phyloP scores from a whole-genome alignment of 2,329 filamentous ascomycete genomes.

The Clarireedia paspali region DNA sequence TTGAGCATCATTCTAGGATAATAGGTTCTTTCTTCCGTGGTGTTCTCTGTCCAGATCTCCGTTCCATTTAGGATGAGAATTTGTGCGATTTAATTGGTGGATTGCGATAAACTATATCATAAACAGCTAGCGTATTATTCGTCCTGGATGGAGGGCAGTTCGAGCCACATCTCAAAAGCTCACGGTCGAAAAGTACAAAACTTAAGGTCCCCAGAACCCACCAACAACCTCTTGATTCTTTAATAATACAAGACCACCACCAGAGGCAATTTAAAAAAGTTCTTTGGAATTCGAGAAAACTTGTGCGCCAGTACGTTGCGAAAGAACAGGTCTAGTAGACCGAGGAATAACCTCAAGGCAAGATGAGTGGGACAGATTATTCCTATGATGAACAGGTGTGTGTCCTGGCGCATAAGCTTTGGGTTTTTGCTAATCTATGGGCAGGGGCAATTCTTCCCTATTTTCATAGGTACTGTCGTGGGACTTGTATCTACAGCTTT shows the following conservation, averaged over 20 bases:
- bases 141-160: neutral
- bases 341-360: constrained; percentile 23
- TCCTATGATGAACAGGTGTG: constrained; percentile 89
- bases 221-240: neutral
- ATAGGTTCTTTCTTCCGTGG: neutral
- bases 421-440: constrained; percentile 11
- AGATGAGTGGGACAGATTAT: constrained; percentile 60
- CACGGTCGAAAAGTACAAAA: neutral
- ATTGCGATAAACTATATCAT: neutral
- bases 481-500: constrained; percentile 82
- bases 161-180: constrained; percentile 10
- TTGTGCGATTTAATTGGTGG: neutral
- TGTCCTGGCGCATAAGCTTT: neutral
- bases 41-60: constrained; percentile 9
- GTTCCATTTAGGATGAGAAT: neutral
- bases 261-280: neutral
- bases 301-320: constrained; percentile 20
- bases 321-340: constrained; percentile 18
- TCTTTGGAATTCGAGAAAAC: neutral
- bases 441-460: constrained; percentile 94
- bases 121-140: neutral
- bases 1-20: neutral
- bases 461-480: constrained; percentile 90
- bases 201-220: neutral
- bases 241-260: neutral